phyloP scores from a whole-genome alignment of 805 yeast genomes.

The Candida boleticola region DNA sequence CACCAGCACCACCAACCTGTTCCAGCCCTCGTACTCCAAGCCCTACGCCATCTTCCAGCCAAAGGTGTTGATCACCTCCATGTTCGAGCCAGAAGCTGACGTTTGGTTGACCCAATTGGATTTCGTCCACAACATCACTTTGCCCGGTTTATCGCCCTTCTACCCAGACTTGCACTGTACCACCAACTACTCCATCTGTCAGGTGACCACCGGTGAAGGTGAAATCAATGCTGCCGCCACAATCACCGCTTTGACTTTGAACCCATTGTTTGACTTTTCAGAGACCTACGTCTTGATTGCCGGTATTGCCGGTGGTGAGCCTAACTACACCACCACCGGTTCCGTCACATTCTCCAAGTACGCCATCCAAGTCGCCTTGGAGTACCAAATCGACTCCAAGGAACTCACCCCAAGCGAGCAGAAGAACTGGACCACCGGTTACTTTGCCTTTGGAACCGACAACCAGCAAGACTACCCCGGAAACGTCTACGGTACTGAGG shows the following conservation, averaged over 20 bases:
- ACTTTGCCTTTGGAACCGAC: conserved; percentile 53
- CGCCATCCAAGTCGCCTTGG: conserved; percentile 61
- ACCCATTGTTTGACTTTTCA: conserved; percentile 54
- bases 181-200: conserved; percentile 52
- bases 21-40: conserved; percentile 26
- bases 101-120: conserved; percentile 52
- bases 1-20: conserved; percentile 9
- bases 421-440: conserved; percentile 59
- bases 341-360: conserved; percentile 58
- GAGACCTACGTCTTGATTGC: conserved; percentile 61
- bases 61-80: conserved; percentile 52
- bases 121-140: conserved; percentile 51
- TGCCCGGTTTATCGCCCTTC: conserved; percentile 65
- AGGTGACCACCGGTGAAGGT: conserved; percentile 64
- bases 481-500: conserved; percentile 61
- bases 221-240: conserved; percentile 66
- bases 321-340: conserved; percentile 54
- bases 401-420: conserved; percentile 30
- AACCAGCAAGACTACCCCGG: conserved; percentile 50
- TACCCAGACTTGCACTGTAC: conserved; percentile 59
- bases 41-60: conserved; percentile 46
- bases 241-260: conserved; percentile 51
- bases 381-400: conserved; percentile 55
- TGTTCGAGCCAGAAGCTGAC: conserved; percentile 52
- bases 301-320: conserved; percentile 68